These are phyloP conservation scores for Tetramitus jugosus DNA, from an alignment of 208 protist genomes.

Conservation along the genomic window DNA sequence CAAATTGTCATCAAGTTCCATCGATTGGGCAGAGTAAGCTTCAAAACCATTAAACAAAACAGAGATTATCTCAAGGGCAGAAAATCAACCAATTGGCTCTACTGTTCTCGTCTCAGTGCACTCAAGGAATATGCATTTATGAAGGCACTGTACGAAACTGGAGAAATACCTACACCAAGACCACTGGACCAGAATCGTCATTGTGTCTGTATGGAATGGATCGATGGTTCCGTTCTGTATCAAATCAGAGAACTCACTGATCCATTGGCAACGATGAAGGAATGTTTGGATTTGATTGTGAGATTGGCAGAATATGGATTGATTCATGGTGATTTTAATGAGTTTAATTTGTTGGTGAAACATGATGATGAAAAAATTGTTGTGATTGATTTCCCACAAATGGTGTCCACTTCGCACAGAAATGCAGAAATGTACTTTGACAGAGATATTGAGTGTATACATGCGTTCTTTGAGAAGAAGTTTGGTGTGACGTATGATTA, in stretches of 20 bases:
- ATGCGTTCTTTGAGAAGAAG: slow-evolving; percentile 81
- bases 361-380: slow-evolving; percentile 72
- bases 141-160: slow-evolving; percentile 85
- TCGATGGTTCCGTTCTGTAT: slow-evolving; percentile 81
- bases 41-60: slow-evolving; percentile 88
- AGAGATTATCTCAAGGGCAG: slow-evolving; percentile 87
- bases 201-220: slow-evolving; percentile 89
- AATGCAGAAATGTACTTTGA: slow-evolving; percentile 91
- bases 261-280: slow-evolving; percentile 69
- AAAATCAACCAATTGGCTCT: slow-evolving; percentile 90
- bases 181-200: slow-evolving; percentile 96
- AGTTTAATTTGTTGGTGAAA: slow-evolving; percentile 96
- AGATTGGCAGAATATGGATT: slow-evolving; percentile 83
- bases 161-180: slow-evolving; percentile 84
- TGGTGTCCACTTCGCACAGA: slow-evolving; percentile 89
- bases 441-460: slow-evolving; percentile 92
- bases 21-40: slow-evolving; percentile 87
- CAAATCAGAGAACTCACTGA: slow-evolving; percentile 74
- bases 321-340: slow-evolving; percentile 99
- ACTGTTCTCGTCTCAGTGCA: slow-evolving; percentile 93
- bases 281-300: slow-evolving; percentile 81
- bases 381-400: slow-evolving; percentile 99
- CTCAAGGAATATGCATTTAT: slow-evolving; percentile 93
- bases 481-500: slow-evolving; percentile 67
- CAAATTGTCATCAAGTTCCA: slow-evolving; percentile 84